A percentile compares a stretch with the other conserved stretches of the same genome.
Evolutionary conservation across 805 yeast genomes (phyloP).

Genomic region (Tetrapisispora iriomotensis): DNA sequence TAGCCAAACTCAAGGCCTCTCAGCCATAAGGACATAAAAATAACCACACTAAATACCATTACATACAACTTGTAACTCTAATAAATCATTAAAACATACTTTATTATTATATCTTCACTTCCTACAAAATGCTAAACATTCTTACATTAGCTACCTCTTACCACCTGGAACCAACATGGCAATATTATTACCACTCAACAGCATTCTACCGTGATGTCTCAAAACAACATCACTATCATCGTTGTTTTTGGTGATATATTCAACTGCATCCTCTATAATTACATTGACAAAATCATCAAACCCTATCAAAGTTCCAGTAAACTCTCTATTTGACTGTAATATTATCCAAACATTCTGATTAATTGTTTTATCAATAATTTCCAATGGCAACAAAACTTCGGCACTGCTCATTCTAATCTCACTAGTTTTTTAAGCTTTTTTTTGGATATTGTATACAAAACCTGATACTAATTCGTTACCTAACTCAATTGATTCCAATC

Average conservation of each 20-base stretch:
- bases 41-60: too few relatives aligned
- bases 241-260: conserved; percentile 16
- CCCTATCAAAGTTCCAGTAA: conserved; percentile 80
- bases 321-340: conserved; percentile 51
- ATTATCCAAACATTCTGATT: conserved; percentile 71
- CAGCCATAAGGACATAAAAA: neutral
- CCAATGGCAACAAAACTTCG: conserved; percentile 51
- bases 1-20: conserved; percentile 20
- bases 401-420: conserved; percentile 8
- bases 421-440: too few relatives aligned
- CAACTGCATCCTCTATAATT: conserved; percentile 63
- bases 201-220: conserved; percentile 44
- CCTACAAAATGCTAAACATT: neutral
- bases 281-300: conserved; percentile 93
- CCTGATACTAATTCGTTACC: too few relatives aligned
- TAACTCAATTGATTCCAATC: too few relatives aligned
- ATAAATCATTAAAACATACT: too few relatives aligned
- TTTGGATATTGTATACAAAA: too few relatives aligned
- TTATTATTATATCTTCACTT: too few relatives aligned
- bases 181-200: conserved; percentile 62
- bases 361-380: conserved; percentile 77
- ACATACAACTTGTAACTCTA: too few relatives aligned
- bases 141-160: conserved; percentile 10
- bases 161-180: conserved; percentile 60
- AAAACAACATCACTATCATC: conserved; percentile 34